These are phyloP conservation scores for Calophaca sinica DNA, from an alignment of 306 rosid genomes.

Conservation along the genomic window DNA sequence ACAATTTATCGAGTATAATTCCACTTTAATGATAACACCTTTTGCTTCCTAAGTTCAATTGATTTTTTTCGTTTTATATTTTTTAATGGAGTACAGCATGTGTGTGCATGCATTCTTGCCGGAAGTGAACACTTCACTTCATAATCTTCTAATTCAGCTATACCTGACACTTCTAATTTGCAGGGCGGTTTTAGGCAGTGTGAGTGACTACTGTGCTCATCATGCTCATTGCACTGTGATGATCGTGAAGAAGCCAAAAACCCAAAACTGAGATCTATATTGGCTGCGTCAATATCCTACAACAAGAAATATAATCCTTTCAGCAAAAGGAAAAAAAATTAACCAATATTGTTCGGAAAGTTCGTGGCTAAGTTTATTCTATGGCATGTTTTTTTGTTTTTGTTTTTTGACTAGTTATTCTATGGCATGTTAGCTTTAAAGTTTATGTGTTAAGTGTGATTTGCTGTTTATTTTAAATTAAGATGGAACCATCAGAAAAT, in stretches of 20 bases:
- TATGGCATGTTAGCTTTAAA: no score
- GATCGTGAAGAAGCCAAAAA: conserved; percentile 79
- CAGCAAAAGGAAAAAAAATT: neutral
- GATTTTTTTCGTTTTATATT: neutral
- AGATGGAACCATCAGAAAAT: neutral
- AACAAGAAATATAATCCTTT: conserved; percentile 18
- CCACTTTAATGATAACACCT: neutral
- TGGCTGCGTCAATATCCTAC: neutral
- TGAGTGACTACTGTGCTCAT: conserved; percentile 82
- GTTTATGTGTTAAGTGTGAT: neutral
- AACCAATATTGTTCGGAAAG: neutral
- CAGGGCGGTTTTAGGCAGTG: conserved; percentile 79
- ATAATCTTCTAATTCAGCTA: conserved; percentile 37
- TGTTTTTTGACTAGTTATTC: neutral
- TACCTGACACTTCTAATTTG: conserved; percentile 11
- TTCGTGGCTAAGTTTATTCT: neutral
- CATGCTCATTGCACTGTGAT: conserved; percentile 75
- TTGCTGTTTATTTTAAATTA: neutral
- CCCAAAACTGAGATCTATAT: conserved; percentile 38
- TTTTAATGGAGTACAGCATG: neutral
- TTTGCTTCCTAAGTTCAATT: neutral
- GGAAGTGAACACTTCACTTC: conserved; percentile 6
- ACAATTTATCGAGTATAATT: neutral
- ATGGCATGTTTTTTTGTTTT: no score
- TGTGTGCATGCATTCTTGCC: neutral